These are phyloP conservation scores for Rossbeevera mucosa DNA, from an alignment of 768 basidiomycete species.

Conservation along the genomic window DNA sequence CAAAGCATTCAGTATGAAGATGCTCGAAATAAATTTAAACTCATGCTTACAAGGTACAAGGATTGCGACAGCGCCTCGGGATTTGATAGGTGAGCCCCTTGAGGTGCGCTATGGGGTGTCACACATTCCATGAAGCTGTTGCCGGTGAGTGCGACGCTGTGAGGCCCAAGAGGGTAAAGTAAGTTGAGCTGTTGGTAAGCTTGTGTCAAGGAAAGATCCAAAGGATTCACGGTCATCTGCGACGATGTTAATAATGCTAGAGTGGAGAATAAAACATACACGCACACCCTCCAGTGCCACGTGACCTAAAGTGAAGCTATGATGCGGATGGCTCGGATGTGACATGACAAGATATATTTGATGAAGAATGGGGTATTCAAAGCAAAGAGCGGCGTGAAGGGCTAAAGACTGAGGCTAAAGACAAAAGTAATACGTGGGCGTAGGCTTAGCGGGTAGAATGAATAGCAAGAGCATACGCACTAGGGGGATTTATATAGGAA, in stretches of 20 bases:
- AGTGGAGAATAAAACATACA: not conserved
- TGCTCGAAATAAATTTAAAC: not conserved
- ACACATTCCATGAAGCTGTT: not conserved
- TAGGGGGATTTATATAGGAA: not conserved
- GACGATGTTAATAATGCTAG: not conserved
- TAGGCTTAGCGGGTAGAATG: not conserved
- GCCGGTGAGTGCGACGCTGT: too few relatives aligned
- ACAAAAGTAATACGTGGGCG: not conserved
- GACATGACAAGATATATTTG: conserved; percentile 6
- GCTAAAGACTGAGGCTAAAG: too few relatives aligned
- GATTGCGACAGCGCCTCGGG: not conserved
- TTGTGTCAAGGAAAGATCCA: not conserved
- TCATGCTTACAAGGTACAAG: conserved; percentile 4
- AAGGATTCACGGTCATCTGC: conserved; percentile 5
- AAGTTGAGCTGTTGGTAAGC: not conserved
- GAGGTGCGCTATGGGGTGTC: not conserved
- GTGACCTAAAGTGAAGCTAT: not conserved
- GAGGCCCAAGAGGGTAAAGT: too few relatives aligned
- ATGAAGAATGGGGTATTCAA: not conserved
- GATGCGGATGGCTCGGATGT: not conserved
- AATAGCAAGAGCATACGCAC: not conserved
- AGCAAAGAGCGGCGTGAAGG: not conserved
- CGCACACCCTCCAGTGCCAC: conserved; percentile 6
- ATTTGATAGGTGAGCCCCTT: not conserved
- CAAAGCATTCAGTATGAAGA: not conserved